A percentile compares a stretch with the other conserved stretches of the same genome.
Evolutionary conservation across 2,329 filamentous ascomycete genomes (phyloP).

Genomic region (Mycosphaerella sp.): DNA sequence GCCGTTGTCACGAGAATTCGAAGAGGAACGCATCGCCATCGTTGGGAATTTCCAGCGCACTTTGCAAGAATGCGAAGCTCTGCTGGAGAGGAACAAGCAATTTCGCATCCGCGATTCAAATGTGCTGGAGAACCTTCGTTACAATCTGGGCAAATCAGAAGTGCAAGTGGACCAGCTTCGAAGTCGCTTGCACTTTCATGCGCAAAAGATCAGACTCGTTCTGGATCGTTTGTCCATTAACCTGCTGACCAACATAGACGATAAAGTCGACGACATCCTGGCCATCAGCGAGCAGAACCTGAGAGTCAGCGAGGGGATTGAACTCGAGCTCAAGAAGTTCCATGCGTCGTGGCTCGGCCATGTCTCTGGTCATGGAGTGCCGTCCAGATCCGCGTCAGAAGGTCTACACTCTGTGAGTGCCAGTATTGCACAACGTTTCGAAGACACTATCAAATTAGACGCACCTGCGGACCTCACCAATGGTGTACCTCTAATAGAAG

Average conservation of each 20-base stretch:
- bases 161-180: slow-evolving; percentile 18
- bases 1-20: slow-evolving; percentile 17
- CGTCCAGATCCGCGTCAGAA: background rate
- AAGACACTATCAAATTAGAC: slow-evolving; percentile 4
- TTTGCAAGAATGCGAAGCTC: slow-evolving; percentile 20
- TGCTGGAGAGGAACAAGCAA: slow-evolving; percentile 20
- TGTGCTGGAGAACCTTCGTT: slow-evolving; percentile 18
- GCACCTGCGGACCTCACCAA: slow-evolving; percentile 3
- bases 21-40: slow-evolving; percentile 17
- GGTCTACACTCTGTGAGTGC: slow-evolving; percentile 11
- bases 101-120: slow-evolving; percentile 14
- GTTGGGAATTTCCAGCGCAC: slow-evolving; percentile 22
- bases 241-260: slow-evolving; percentile 18
- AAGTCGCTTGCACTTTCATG: slow-evolving; percentile 20
- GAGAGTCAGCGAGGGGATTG: slow-evolving; percentile 8
- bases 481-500: slow-evolving; percentile 16
- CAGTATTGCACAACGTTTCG: slow-evolving; percentile 11
- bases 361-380: slow-evolving; percentile 7
- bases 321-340: slow-evolving; percentile 14
- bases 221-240: slow-evolving; percentile 17
- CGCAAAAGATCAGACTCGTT: slow-evolving; percentile 21
- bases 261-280: slow-evolving; percentile 19
- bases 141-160: slow-evolving; percentile 17
- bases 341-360: slow-evolving; percentile 12
- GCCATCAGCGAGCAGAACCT: slow-evolving; percentile 16